Evolutionary conservation across 2,329 filamentous ascomycete genomes (phyloP), one percentile per base, ranked within the genome.

Genomic region (Alternaria rosae): DNA sequence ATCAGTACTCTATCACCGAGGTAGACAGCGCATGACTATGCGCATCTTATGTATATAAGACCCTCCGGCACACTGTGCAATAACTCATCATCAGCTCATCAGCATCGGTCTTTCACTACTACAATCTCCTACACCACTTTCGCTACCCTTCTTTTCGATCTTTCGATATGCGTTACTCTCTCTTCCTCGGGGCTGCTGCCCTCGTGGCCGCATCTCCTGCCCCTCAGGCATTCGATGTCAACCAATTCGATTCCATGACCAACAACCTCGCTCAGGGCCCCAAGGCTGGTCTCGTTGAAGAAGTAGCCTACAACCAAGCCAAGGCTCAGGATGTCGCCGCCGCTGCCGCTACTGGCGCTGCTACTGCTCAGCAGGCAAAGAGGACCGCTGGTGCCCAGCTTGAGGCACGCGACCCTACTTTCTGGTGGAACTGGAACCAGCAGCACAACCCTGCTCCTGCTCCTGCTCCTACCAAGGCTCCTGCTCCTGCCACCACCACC

Each of bases 141-240:
- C 38, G 35, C 45, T 52, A 47, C n/a, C 41, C 12, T 54, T 43
- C 30, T 21, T 59, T 47, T 55, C 52, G 32, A 58, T 53, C 30
- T 42, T 45, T 66, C 54, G 51, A 54, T 54, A 72, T 72, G 70
- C 68, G 68, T 64, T 69, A 65, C 52, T 66, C 57, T 50, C 54
- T 70, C 54, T 28, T 72, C 45, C 53, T 72, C 43, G 70, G 64
- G 44, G 70, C 68, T 53, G 68, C 67, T 54, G 68, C 68, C 58
- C 67, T 72, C 25, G 70, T 67, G 12, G 67, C 61, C 13, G 70
- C 68, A 28, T 68, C 55, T 41, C 70, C 70, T 35, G 68, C 70
- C 41, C 70, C 69, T 42, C 69, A 72, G 53, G 65, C 42, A 42
- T 68, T 72, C 48, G 61, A 71, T 28, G 30, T 47, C 26, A 35